Conservation (phyloP, 345 rosid genomes). For the Trapa incisa region DNA sequence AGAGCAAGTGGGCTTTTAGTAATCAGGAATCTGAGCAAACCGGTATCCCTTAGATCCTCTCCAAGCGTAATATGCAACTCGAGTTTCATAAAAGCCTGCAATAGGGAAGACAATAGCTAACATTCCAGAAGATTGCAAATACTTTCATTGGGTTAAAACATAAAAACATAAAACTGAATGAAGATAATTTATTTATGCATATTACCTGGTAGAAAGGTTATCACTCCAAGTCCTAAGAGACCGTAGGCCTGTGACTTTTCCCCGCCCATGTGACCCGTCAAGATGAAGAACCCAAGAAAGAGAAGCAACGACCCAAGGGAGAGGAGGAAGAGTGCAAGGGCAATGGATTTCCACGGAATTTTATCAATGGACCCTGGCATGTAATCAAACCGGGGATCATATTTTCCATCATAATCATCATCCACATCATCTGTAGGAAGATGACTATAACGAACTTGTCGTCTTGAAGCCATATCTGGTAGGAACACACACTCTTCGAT, state of each 20-base stretch:
- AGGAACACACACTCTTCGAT: neutral
- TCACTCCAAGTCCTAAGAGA: constrained; percentile 22
- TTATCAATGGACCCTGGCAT: constrained; percentile 13
- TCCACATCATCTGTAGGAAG: constrained; percentile 8
- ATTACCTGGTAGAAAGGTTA: constrained; percentile 28
- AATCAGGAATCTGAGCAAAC: constrained; percentile 58
- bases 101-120: neutral
- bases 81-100: constrained; percentile 70
- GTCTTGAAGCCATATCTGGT: constrained; percentile 7
- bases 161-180: no score
- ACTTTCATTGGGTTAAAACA: no score
- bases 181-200: neutral
- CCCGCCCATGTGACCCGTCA: constrained; percentile 31
- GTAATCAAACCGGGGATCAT: constrained; percentile 13
- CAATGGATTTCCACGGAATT: constrained; percentile 32
- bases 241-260: constrained; percentile 29
- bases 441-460: neutral
- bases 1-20: constrained; percentile 14
- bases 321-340: constrained; percentile 24
- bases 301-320: constrained; percentile 24
- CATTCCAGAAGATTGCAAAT: no score
- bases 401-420: constrained; percentile 2
- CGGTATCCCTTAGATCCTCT: constrained; percentile 66
- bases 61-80: constrained; percentile 77
- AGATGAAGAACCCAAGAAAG: constrained; percentile 24